phyloP scores from a whole-genome alignment of 805 yeast species.

The Cyberlindnera bimundalis region DNA sequence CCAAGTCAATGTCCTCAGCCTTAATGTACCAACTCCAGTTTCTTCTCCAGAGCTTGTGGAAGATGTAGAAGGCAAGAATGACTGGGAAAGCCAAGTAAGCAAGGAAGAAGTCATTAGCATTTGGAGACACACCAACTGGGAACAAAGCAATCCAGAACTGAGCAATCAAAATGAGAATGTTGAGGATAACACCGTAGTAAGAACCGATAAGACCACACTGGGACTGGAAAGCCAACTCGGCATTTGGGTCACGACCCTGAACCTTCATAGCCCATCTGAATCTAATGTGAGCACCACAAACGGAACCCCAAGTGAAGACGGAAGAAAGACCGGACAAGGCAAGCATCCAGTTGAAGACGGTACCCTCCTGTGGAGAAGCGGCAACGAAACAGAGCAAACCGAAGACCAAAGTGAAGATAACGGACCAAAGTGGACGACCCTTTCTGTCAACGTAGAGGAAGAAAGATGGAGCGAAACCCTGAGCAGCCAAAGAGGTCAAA shows the following conservation, averaged over 20 bases:
- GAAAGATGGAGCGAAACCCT: constrained; percentile 47
- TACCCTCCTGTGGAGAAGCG: constrained; percentile 52
- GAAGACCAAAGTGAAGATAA: constrained; percentile 38
- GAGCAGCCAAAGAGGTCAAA: constrained; percentile 46
- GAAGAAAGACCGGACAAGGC: constrained; percentile 77
- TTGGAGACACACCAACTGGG: constrained; percentile 31
- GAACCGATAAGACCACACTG: constrained; percentile 71
- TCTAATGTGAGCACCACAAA: constrained; percentile 64
- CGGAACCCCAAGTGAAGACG: constrained; percentile 77
- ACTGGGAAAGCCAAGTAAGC: constrained; percentile 41
- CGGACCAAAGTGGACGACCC: constrained; percentile 60
- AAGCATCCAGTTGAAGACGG: constrained; percentile 69
- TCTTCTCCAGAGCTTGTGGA: constrained; percentile 42
- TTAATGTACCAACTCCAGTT: constrained; percentile 39
- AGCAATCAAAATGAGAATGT: constrained; percentile 60
- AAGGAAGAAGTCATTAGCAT: constrained; percentile 34
- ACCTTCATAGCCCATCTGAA: constrained; percentile 54
- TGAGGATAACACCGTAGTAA: constrained; percentile 53
- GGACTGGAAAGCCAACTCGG: constrained; percentile 67
- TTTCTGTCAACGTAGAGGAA: constrained; percentile 44
- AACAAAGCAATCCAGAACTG: constrained; percentile 74
- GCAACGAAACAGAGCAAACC: constrained; percentile 62
- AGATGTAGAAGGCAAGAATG: constrained; percentile 35
- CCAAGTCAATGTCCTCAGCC: constrained; percentile 53
- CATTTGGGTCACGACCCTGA: constrained; percentile 62